phyloP scores from a whole-genome alignment of 2,329 filamentous ascomycete species.

The Aureobasidium sp. region DNA sequence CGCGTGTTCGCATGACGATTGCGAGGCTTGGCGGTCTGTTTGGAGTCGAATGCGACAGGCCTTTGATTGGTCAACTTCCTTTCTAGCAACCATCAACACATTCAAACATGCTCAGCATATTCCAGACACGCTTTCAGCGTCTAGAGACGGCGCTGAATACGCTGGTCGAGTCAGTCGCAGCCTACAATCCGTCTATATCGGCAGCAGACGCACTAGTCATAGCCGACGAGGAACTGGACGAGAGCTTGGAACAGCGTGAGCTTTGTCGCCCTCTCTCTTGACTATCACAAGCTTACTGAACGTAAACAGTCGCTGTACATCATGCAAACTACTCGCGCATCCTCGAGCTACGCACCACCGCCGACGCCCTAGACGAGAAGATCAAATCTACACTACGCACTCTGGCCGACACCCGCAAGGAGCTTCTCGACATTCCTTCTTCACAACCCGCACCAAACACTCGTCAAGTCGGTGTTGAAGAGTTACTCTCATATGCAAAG shows the following conservation, averaged over 20 bases:
- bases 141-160: constrained; percentile 48
- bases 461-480: constrained; percentile 54
- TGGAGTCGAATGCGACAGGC: background rate
- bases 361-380: constrained; percentile 58
- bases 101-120: constrained; percentile 31
- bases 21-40: background rate
- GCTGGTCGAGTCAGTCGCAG: constrained; percentile 70
- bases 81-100: constrained; percentile 1
- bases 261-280: too few species aligned
- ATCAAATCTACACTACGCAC: constrained; percentile 61
- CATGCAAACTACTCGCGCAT: constrained; percentile 67
- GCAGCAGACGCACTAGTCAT: constrained; percentile 61
- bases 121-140: constrained; percentile 36
- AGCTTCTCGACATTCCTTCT: constrained; percentile 52
- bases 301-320: constrained; percentile 49
- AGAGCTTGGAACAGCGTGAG: constrained; percentile 60
- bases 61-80: constrained; percentile 8
- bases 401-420: constrained; percentile 65
- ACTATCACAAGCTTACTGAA: constrained; percentile 31
- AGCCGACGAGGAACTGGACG: constrained; percentile 60
- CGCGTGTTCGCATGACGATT: background rate
- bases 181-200: constrained; percentile 66
- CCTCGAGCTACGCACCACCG: constrained; percentile 57
- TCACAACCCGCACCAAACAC: constrained; percentile 32
- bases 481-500: constrained; percentile 69